Evolutionary conservation across 495 filamentous ascomycete genomes (phyloP), one percentile per base, ranked within the genome.

Genomic region (Penicillium robsamsonii): DNA sequence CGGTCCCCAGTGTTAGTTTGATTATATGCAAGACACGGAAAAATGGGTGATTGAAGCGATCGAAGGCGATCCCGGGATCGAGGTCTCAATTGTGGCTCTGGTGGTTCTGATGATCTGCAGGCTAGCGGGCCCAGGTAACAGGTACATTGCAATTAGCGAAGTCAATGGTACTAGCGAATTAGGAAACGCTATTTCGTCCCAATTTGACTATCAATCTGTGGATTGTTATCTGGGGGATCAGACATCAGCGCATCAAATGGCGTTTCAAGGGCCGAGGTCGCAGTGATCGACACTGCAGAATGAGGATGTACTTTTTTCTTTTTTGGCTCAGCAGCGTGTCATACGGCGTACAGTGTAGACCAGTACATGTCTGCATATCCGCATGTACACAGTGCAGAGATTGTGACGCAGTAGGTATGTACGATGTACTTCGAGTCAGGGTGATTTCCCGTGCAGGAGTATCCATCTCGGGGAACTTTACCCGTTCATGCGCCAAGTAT

Each of bases 11-110:
- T 42, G 44, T 50, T 54, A 48, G 35, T 37, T 30, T 48, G 59
- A 59, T 52, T 45, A 22, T 51, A 62, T 60, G 58, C 64, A 66
- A 24, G 61, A 64, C 49, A 56, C 42, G 46, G 57, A 47, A 53
- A 38, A 53, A 50, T 17, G 33, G 24, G 15, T 15, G 2, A 22
- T 52, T 38, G 35, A 38, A 27, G 15, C 48, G 50, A 42, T 42
- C 35, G 24, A 15, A 33, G 55, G 7, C 22, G 49, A 60, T 58
- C 56, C 18, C 38, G 53, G 17, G 46, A 56, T 50, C 46, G 54
- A 46, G 13, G 35, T 43, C 30, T 45, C 27, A 45, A 57, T 30
- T 48, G 24, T 57, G 45, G 53, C 43, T 22, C 18, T 55, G 25
- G 25, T 45, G 41, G 42, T 12, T 17, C 42, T 41, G 22, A 41